phyloP scores from a whole-genome alignment of 2,329 filamentous ascomycete species.

The Penicillium hordei region DNA sequence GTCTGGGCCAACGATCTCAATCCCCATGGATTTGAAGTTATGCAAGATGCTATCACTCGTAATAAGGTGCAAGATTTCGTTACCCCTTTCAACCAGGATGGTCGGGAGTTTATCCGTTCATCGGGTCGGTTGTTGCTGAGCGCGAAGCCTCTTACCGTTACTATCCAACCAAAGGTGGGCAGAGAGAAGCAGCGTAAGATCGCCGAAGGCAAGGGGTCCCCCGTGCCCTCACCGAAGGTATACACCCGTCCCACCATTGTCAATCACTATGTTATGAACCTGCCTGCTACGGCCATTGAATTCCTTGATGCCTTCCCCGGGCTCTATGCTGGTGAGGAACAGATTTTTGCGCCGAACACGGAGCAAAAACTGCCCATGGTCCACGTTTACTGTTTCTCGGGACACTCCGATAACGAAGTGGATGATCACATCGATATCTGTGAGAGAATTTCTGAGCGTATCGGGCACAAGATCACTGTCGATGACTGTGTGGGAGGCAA shows the following conservation, averaged over 20 bases:
- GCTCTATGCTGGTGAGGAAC: constrained; percentile 70
- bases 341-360: constrained; percentile 63
- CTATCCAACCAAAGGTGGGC: constrained; percentile 50
- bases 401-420: constrained; percentile 73
- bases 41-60: constrained; percentile 66
- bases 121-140: constrained; percentile 60
- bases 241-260: constrained; percentile 64
- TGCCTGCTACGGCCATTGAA: constrained; percentile 82
- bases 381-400: constrained; percentile 92
- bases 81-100: constrained; percentile 77
- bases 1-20: constrained; percentile 98
- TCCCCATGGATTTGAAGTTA: constrained; percentile 75
- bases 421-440: constrained; percentile 62
- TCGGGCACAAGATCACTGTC: constrained; percentile 59
- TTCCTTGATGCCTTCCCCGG: constrained; percentile 79
- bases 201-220: constrained; percentile 31
- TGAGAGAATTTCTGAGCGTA: constrained; percentile 61
- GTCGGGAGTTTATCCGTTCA: constrained; percentile 72
- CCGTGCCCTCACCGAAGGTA: constrained; percentile 26
- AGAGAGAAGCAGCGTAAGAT: constrained; percentile 25
- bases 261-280: constrained; percentile 97
- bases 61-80: constrained; percentile 84
- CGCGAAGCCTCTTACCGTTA: constrained; percentile 51
- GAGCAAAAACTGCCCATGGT: constrained; percentile 69
- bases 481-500: constrained; percentile 51